Percentiles rank a stretch among this genome's conserved stretches.
phyloP scores from a whole-genome alignment of 2,329 filamentous ascomycete species.

The Furcasterigmium furcatum region DNA sequence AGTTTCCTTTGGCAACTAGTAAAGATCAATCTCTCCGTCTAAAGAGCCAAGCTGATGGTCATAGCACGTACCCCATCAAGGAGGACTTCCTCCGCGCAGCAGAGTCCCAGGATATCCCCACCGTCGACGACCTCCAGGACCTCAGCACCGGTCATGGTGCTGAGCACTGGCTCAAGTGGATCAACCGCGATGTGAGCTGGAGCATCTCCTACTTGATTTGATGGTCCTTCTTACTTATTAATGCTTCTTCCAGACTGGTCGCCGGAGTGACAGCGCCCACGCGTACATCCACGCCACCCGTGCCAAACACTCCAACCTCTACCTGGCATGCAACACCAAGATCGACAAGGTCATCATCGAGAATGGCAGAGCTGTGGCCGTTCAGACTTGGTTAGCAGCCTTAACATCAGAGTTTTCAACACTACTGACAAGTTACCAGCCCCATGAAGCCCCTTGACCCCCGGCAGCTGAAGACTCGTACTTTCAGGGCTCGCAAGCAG shows the following conservation, averaged over 20 bases:
- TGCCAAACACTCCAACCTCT: slow-evolving; percentile 65
- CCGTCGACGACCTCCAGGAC: slow-evolving; percentile 75
- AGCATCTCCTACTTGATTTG: background rate
- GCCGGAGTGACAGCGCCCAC: slow-evolving; percentile 74
- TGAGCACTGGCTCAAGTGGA: slow-evolving; percentile 85
- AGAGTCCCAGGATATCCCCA: slow-evolving; percentile 70
- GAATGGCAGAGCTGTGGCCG: slow-evolving; percentile 67
- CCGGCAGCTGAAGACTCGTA: slow-evolving; percentile 43
- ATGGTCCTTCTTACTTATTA: background rate
- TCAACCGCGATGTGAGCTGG: slow-evolving; percentile 64
- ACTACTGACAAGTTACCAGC: slow-evolving; percentile 16
- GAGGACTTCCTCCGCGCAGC: slow-evolving; percentile 73
- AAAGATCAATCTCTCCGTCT: too few relatives aligned
- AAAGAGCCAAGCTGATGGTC: too few relatives aligned
- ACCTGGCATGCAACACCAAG: slow-evolving; percentile 70
- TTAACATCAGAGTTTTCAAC: slow-evolving; percentile 17
- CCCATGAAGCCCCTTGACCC: slow-evolving; percentile 65
- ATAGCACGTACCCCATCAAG: slow-evolving; percentile 71
- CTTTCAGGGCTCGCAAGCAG: slow-evolving; percentile 68
- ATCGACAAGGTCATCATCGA: slow-evolving; percentile 75
- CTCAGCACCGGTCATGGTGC: slow-evolving; percentile 66
- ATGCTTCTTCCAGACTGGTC: slow-evolving; percentile 48
- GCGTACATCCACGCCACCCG: slow-evolving; percentile 76
- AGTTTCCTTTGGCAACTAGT: slow-evolving; percentile 75
- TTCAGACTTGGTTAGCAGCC: slow-evolving; percentile 56